A percentile compares a stretch with the other conserved stretches of the same genome.
These are phyloP conservation scores for Adansonia gregorii DNA, from an alignment of 441 rosid genomes.

Conservation along the genomic window DNA sequence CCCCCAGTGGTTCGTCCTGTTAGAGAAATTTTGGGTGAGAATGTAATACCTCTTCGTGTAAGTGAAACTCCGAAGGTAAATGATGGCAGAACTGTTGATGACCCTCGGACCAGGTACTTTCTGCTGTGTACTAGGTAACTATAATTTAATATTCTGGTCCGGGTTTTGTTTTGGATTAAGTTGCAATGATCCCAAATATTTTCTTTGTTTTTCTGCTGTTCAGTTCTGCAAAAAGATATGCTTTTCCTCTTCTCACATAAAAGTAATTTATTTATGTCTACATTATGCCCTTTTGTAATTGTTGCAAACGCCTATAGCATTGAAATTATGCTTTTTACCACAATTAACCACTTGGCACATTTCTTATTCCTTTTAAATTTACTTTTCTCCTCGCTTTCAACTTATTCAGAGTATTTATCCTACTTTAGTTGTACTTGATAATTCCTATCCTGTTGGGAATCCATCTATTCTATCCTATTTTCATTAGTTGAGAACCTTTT, in stretches of 20 bases:
- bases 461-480: background rate
- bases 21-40: constrained; percentile 92
- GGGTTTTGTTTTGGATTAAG: constrained; percentile 1
- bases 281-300: background rate
- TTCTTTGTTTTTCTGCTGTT: constrained; percentile 6
- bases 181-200: constrained; percentile 6
- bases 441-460: background rate
- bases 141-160: constrained; percentile 6
- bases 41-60: constrained; percentile 77
- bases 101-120: constrained; percentile 5
- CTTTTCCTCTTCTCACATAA: background rate
- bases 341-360: constrained; percentile 2
- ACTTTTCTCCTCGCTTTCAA: background rate
- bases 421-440: background rate
- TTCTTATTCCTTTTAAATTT: background rate
- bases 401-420: background rate
- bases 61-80: constrained; percentile 85
- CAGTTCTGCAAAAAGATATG: background rate
- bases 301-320: background rate
- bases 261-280: background rate
- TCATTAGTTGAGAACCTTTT: background rate
- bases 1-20: constrained; percentile 83
- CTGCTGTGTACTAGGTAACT: background rate
- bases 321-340: background rate
- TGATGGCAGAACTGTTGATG: constrained; percentile 53